Conservation (phyloP, 164 flowering plant species). For the Houttuynia cordata region DNA sequence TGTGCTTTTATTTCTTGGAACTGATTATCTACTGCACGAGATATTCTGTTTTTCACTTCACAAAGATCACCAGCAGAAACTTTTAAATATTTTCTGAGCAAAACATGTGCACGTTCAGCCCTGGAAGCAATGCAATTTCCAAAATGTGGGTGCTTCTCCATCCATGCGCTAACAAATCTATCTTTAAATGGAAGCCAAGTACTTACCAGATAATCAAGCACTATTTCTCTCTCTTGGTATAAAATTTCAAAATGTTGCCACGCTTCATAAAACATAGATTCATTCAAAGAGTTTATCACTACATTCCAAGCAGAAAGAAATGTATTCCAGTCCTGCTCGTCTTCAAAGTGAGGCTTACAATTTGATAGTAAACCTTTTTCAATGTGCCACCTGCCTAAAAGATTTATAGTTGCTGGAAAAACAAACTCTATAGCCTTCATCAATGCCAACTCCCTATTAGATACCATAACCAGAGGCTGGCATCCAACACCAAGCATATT, state of each 20-base stretch:
- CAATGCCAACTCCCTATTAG: slow-evolving; percentile 5
- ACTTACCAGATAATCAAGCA: slow-evolving; percentile 1
- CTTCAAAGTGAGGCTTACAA: slow-evolving; percentile 6
- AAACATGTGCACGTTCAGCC: slow-evolving; percentile 8
- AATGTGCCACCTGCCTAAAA: slow-evolving; percentile 7
- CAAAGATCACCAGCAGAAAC: slow-evolving; percentile 4
- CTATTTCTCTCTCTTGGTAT: not conserved
- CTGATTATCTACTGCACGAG: slow-evolving; percentile 6
- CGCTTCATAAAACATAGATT: slow-evolving; percentile 3
- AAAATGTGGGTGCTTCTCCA: slow-evolving; percentile 5
- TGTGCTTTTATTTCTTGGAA: slow-evolving; percentile 7
- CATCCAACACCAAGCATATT: slow-evolving; percentile 1
- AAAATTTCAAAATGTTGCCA: not conserved
- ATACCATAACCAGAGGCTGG: slow-evolving; percentile 5
- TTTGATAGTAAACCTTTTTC: slow-evolving; percentile 2
- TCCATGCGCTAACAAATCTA: slow-evolving; percentile 7
- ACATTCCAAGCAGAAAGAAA: slow-evolving; percentile 5
- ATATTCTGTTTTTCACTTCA: slow-evolving; percentile 5
- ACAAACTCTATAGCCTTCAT: slow-evolving; percentile 6
- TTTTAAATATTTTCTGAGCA: slow-evolving; percentile 4
- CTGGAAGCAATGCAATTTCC: slow-evolving; percentile 6
- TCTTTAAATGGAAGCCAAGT: slow-evolving; percentile 10
- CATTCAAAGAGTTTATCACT: slow-evolving; percentile 1
- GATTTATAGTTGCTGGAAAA: slow-evolving; percentile 6
- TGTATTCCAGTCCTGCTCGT: slow-evolving; percentile 1